Evolutionary conservation across 129 eudicot genomes (phyloP), one percentile per base, ranked within the genome.

Genomic region (Rutidosis leptorrhynchoides): DNA sequence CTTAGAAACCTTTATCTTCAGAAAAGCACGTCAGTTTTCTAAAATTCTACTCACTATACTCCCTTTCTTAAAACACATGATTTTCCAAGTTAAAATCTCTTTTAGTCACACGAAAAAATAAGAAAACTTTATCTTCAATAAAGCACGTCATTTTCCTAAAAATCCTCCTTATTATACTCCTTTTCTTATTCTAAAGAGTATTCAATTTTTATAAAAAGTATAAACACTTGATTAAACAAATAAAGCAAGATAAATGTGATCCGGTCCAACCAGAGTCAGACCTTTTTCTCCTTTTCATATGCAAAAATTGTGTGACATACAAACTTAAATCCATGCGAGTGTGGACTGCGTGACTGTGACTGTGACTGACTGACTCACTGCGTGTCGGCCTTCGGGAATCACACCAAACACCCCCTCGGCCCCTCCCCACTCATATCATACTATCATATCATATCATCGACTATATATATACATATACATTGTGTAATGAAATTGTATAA

Each of bases 381-480:
- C 55, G 55, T 49, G 55, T 49, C 55, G 55, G 55, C 21, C 23
- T 49, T 49, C 55, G 24, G 55, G 55, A 49, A 49, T 49, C 24
- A 49, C 55, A 49, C 55, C 55, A 49, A 49, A 49, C 55, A 19
- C 24, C 55, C 20, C 55, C 40, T 8, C 43, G 9, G 10, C 43
- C 43, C 43, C 55, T 49, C 24, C 54, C 23, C 55, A 49, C 55
- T 49, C 43, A 35, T 12, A 35, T 12, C 10, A 33, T 3, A 48
- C 1, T 6, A 15, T 17, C 54, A 48, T 48, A 48, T 17, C 54
- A 15, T 48, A 48, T 40, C 46, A 12, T 40, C 46, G 46, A 40
- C 12, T 48, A 48, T 48, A 48, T 5, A 15, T 6, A 19, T 43
- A 49, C 10, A 6, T 19, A 46, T 46, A n/a, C 8, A n/a, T 19